Base-by-base conservation (phyloP, 2,329 filamentous ascomycete species). In the Cladosporium austrohemisphaericum region DNA sequence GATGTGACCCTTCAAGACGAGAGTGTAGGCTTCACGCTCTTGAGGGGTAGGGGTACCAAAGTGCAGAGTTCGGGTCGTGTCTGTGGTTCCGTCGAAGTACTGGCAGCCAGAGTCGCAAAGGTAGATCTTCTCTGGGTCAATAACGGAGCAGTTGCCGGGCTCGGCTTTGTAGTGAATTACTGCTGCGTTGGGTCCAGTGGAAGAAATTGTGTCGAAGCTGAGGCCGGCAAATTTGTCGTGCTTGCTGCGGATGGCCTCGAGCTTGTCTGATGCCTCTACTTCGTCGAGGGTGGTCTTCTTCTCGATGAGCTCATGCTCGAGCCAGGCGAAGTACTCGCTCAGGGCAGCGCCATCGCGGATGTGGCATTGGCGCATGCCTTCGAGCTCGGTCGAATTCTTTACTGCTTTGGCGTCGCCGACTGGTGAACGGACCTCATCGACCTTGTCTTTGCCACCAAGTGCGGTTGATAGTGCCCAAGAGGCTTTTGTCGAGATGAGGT, bases 41-140 rank as follows among this genome's bases (percentile, higher is more conserved):
- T 86, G 85, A 3, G 83, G 81, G 0, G 86, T 88, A 1, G 93
- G 93, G 20, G 83, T 78, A 38, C 89, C 88, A 65, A 97, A 97
- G 64, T 98, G 93, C 31, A 95, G 74, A 0, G 93, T 98, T 33
- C 93, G 80, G 4, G 93, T 98, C 0, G 89, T 95, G 64, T 98
- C 93, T 0, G 93, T 98, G 0, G 93, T 98, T 49, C 93, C 93
- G 66, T 98, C 93, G 2, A 86, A 76, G 62, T 92, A 98, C 68
- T 98, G 93, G n/a, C 88, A 93, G 18, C 93, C 93, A 18, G 93
- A 97, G 68, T 98, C 93, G 66, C 93, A 98, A 2, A 98, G 81
- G 63, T 98, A 98, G 51, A 98, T 82, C 11, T 84, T 83, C 5
- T 83, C 81, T 0, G 89, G 88, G 58, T 98, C 89, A 59, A 98